Evolutionary conservation across 148 eudicot species (phyloP).

Genomic region (Amaranthus cruentus): DNA sequence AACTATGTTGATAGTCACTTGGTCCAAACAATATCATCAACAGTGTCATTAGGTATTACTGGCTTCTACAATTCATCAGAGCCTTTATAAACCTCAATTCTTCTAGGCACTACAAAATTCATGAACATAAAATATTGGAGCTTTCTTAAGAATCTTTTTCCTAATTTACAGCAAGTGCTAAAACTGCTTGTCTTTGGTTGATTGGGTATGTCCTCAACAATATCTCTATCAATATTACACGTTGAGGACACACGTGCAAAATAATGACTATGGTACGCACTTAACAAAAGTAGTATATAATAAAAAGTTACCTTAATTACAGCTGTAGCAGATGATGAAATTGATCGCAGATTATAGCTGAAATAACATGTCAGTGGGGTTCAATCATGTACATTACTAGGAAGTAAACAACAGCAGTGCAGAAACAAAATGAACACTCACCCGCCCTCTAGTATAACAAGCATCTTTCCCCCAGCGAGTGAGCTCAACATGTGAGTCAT

Average conservation of each 20-base stretch:
- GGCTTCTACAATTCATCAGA: too few relatives aligned
- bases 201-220: not conserved
- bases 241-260: not conserved
- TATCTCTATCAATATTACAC: not conserved
- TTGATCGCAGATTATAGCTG: slow-evolving; percentile 97
- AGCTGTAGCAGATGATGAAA: slow-evolving; percentile 91
- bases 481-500: slow-evolving; percentile 76
- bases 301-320: slow-evolving; percentile 65
- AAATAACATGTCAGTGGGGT: slow-evolving; percentile 17
- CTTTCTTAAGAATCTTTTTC: not conserved
- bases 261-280: not conserved
- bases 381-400: not conserved
- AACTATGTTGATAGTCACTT: too few relatives aligned
- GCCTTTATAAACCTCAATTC: too few relatives aligned
- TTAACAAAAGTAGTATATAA: not conserved
- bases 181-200: not conserved
- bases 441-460: slow-evolving; percentile 99
- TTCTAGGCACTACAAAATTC: too few relatives aligned
- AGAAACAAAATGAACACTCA: slow-evolving; percentile 30
- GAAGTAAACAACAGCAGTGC: not conserved
- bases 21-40: too few relatives aligned
- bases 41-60: too few relatives aligned
- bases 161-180: not conserved
- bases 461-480: slow-evolving; percentile 75
- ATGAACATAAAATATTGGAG: not conserved